A percentile compares a stretch with the other conserved stretches of the same genome.
Evolutionary conservation across 1,139 yeast genomes (phyloP).

Genomic region (Yamadazyma siamensis): DNA sequence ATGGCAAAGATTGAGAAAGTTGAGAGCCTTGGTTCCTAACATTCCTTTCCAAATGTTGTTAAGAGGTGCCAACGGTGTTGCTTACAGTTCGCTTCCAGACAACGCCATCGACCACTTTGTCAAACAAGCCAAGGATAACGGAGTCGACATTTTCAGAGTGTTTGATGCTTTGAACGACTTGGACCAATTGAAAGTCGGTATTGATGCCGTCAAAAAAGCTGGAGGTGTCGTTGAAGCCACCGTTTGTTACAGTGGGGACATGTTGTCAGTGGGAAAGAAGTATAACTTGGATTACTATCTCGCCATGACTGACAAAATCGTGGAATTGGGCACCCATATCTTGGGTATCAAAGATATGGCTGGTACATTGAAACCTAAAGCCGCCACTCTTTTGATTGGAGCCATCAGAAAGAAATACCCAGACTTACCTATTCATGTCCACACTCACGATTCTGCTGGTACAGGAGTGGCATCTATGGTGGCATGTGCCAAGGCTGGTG

Average conservation of each 20-base stretch:
- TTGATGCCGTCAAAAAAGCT: slow-evolving; percentile 95
- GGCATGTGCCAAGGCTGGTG: slow-evolving; percentile 93
- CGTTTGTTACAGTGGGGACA: slow-evolving; percentile 97
- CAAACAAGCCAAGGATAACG: slow-evolving; percentile 87
- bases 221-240: slow-evolving; percentile 99
- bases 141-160: slow-evolving; percentile 96
- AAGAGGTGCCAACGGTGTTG: slow-evolving; percentile 99
- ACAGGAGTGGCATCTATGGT: slow-evolving; percentile 98
- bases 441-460: slow-evolving; percentile 99
- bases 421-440: slow-evolving; percentile 93
- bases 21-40: slow-evolving; percentile 90
- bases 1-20: slow-evolving; percentile 89
- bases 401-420: slow-evolving; percentile 86
- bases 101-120: slow-evolving; percentile 98
- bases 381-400: slow-evolving; percentile 79
- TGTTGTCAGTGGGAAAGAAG: slow-evolving; percentile 92
- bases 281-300: slow-evolving; percentile 90
- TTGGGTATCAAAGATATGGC: slow-evolving; percentile 99
- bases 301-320: slow-evolving; percentile 77
- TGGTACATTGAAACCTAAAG: slow-evolving; percentile 94
- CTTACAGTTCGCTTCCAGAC: slow-evolving; percentile 95
- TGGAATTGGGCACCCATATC: slow-evolving; percentile 92
- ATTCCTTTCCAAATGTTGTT: slow-evolving; percentile 98
- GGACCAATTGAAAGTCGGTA: slow-evolving; percentile 95
- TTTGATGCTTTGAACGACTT: slow-evolving; percentile 96